Conservation (phyloP, 306 rosid species). For the Pterocarpus macrocarpus region DNA sequence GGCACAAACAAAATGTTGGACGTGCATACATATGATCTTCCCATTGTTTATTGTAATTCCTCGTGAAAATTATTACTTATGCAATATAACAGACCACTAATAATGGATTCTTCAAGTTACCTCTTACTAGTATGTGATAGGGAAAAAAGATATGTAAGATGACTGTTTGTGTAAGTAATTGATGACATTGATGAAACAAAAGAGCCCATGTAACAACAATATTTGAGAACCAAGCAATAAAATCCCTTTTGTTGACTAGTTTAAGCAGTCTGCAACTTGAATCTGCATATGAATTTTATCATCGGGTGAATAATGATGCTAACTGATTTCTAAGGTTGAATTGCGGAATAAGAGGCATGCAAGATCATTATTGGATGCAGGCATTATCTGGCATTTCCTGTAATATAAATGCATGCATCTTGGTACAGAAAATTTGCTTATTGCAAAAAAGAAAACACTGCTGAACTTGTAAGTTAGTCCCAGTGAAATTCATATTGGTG, state of each 20-base stretch:
- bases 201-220: slow-evolving; percentile 1
- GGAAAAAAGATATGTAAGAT: not conserved
- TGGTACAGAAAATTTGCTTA: slow-evolving; percentile 50
- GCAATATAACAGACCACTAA: not conserved
- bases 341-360: not conserved
- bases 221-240: slow-evolving; percentile 36
- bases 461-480: slow-evolving; percentile 32
- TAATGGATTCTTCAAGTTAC: slow-evolving; percentile 29
- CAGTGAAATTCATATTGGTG: slow-evolving; percentile 54
- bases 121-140: too few relatives aligned
- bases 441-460: slow-evolving; percentile 33
- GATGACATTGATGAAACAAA: not conserved
- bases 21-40: not conserved
- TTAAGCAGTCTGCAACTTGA: slow-evolving; percentile 31
- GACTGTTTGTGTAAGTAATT: not conserved
- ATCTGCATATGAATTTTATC: slow-evolving; percentile 20
- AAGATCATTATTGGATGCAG: slow-evolving; percentile 43
- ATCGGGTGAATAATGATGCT: not conserved
- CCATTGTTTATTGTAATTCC: not conserved
- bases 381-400: slow-evolving; percentile 44
- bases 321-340: slow-evolving; percentile 6
- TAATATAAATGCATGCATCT: slow-evolving; percentile 42
- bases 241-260: slow-evolving; percentile 16
- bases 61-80: not conserved
- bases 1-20: not conserved